phyloP scores from a whole-genome alignment of 2,329 filamentous ascomycete genomes.

The Talaromyces rugulosus region DNA sequence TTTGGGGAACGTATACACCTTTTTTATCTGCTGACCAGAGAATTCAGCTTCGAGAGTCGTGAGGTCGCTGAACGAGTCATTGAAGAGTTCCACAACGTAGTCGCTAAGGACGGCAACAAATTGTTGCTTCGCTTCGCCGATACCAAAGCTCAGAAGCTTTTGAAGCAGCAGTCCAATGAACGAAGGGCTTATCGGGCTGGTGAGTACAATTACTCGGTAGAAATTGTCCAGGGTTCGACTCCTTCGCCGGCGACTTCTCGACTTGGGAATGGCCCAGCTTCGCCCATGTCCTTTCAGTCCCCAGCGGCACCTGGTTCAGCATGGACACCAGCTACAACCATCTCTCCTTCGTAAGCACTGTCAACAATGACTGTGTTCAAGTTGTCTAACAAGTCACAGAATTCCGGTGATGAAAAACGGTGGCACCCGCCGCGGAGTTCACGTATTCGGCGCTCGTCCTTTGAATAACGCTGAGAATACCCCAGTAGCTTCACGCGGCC shows the following conservation, averaged over 20 bases:
- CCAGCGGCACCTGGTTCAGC: slow-evolving; percentile 37
- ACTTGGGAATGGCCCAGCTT: slow-evolving; percentile 37
- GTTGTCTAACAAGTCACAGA: slow-evolving; percentile 29
- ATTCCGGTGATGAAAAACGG: slow-evolving; percentile 37
- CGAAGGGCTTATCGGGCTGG: slow-evolving; percentile 93
- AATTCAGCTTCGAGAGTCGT: slow-evolving; percentile 74
- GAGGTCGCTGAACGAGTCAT: slow-evolving; percentile 90
- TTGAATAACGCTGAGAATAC: slow-evolving; percentile 35
- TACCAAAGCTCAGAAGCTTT: slow-evolving; percentile 90
- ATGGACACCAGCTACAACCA: slow-evolving; percentile 47
- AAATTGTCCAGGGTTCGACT: slow-evolving; percentile 41
- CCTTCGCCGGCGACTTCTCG: slow-evolving; percentile 42
- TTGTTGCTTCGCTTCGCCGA: slow-evolving; percentile 96
- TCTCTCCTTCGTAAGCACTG: slow-evolving; percentile 43
- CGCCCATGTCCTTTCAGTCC: slow-evolving; percentile 41
- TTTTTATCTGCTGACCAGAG: slow-evolving; percentile 12
- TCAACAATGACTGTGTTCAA: neutral
- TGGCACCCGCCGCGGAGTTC: slow-evolving; percentile 28
- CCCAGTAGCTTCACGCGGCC: slow-evolving; percentile 28
- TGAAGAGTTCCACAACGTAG: slow-evolving; percentile 74
- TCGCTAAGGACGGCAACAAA: slow-evolving; percentile 74
- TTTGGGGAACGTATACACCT: slow-evolving; percentile 6
- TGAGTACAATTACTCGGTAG: slow-evolving; percentile 70
- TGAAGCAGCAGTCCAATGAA: slow-evolving; percentile 94
- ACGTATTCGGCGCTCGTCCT: slow-evolving; percentile 32